Base-by-base conservation (phyloP, 148 eudicot species). In the Beta vulgaris region DNA sequence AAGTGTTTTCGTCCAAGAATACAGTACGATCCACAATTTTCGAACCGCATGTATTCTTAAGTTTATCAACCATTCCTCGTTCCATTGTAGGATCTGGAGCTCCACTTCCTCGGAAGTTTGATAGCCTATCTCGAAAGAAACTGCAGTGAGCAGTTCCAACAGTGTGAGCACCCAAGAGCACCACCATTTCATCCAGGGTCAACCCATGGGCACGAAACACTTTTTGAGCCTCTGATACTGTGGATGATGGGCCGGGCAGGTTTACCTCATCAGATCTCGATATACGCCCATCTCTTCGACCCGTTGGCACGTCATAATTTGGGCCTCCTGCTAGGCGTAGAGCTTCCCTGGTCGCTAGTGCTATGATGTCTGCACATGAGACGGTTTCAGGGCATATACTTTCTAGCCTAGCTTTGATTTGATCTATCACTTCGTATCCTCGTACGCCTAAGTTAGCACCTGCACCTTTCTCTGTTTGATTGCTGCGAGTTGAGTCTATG, bases 1-100 rank as follows among this genome's bases (percentile, higher is more conserved):
- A 71, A 2, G 85, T 78, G 69, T 55, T 75, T 39, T 75, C 82
- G 73, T 82, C 85, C 29, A 81, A 43, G 31, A 81, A 81, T 12
- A 32, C 79, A 23, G 79, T 69, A n/a, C 64, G 81, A 53, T 81
- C 82, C 49, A 58, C 51, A 3, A 55, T 57, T 8, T 58, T 60
- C 3, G 74, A 58, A 21, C 79, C 74, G 15, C 79, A 77, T 2
- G 34, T 34, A 14, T 44, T 59, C 35, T 35, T 59, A 1, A 77
- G 59, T 21, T 26, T 60, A 0, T 36, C 48, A 4, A 44, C 51
- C 36, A 44, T 57, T 62, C 35, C 58, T 5, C 25, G 73, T 16
- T 77, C 74, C 74, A 77, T 69, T 19, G 10, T 70, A 9, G 69
- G 79, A 63, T 79, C 82, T 5, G 73, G 63, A 14, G 69, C 64